Evolutionary conservation across 1,139 yeast species (phyloP).

Genomic region (Debaryomyces singareniensis): DNA sequence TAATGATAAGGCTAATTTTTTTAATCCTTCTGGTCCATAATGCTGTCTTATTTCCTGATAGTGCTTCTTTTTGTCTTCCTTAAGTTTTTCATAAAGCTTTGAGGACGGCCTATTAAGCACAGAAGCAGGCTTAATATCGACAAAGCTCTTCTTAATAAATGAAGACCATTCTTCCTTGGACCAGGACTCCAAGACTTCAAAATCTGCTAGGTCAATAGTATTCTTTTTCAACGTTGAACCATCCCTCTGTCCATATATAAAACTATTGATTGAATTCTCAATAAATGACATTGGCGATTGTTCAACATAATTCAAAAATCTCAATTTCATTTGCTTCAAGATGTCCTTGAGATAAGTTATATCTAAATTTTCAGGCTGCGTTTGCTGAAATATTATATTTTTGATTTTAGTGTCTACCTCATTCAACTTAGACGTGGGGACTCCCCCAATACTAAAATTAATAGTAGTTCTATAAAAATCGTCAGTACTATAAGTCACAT

Average conservation of each 20-base stretch:
- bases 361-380: conserved; percentile 48
- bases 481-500: conserved; percentile 62
- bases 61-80: conserved; percentile 45
- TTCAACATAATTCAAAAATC: conserved; percentile 61
- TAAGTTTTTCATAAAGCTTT: conserved; percentile 46
- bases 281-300: conserved; percentile 57
- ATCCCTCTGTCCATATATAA: conserved; percentile 65
- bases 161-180: conserved; percentile 59
- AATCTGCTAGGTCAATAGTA: conserved; percentile 53
- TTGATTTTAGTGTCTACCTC: conserved; percentile 49
- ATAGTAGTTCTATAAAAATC: conserved; percentile 58
- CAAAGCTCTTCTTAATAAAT: conserved; percentile 46
- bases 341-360: conserved; percentile 59
- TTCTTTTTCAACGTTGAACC: conserved; percentile 54
- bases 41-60: conserved; percentile 41
- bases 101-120: conserved; percentile 74
- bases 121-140: conserved; percentile 66
- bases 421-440: conserved; percentile 60
- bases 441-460: conserved; percentile 60
- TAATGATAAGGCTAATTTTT: conserved; percentile 42
- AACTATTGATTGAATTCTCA: conserved; percentile 67
- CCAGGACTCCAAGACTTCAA: conserved; percentile 59
- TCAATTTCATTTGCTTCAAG: conserved; percentile 58
- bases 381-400: conserved; percentile 46
- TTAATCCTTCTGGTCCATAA: conserved; percentile 59